These are phyloP conservation scores for Colletotrichum orchidophilum DNA, from an alignment of 2,329 filamentous ascomycete species.

Conservation along the genomic window DNA sequence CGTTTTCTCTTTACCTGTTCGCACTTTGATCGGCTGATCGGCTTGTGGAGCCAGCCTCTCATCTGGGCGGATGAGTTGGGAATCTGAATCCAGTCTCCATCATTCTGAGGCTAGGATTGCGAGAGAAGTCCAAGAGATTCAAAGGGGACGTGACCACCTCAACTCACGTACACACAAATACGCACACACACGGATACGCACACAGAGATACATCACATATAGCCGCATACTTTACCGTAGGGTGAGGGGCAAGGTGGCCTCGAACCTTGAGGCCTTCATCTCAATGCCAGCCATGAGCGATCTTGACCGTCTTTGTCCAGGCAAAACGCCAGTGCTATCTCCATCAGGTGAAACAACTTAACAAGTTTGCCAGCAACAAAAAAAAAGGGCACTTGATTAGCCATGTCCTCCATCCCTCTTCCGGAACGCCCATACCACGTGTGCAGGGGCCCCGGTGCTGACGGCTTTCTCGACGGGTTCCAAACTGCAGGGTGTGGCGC, in stretches of 20 bases:
- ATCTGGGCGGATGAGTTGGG: neutral
- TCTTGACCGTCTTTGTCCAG: neutral
- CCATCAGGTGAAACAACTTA: slow-evolving; percentile 23
- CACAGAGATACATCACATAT: neutral
- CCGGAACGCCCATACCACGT: slow-evolving; percentile 24
- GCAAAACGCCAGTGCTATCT: slow-evolving; percentile 3
- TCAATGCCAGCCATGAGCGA: neutral
- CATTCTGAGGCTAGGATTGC: neutral
- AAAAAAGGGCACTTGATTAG: slow-evolving; percentile 1
- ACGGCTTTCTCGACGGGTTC: slow-evolving; percentile 10
- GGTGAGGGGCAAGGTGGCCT: neutral
- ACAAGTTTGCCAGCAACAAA: slow-evolving; percentile 2
- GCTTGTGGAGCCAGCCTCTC: neutral
- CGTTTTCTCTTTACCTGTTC: neutral
- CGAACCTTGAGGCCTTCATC: neutral
- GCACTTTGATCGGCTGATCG: slow-evolving; percentile 16
- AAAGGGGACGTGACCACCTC: neutral
- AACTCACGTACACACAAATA: neutral
- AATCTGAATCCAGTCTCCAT: neutral
- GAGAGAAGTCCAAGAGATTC: neutral
- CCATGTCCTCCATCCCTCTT: slow-evolving; percentile 10
- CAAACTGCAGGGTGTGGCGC: slow-evolving; percentile 23
- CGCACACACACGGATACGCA: neutral
- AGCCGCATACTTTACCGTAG: neutral
- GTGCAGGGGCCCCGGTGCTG: slow-evolving; percentile 15